Evolutionary conservation across 257 asterid species (phyloP).

Genomic region (Solanum okadae): DNA sequence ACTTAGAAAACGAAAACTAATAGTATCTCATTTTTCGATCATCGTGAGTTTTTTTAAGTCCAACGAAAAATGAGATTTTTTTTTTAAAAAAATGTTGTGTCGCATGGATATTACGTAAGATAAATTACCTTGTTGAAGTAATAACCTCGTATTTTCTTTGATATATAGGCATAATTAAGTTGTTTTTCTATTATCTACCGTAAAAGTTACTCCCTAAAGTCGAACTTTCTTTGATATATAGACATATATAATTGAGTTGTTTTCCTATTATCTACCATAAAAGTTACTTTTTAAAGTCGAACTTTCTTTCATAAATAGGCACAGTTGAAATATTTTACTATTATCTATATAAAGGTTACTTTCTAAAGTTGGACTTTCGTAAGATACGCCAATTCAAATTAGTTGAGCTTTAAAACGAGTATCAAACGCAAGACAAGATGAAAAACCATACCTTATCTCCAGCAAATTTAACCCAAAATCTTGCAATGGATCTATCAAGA

Average conservation of each 20-base stretch:
- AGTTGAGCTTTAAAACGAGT: neutral
- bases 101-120: neutral
- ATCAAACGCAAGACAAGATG: neutral
- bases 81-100: neutral
- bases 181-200: neutral
- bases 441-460: neutral
- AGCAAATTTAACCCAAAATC: constrained; percentile 6
- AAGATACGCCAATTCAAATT: neutral
- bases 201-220: neutral
- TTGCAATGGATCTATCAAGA: neutral
- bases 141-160: neutral
- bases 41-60: neutral
- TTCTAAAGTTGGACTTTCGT: neutral
- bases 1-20: neutral
- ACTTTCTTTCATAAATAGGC: neutral
- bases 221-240: too few relatives aligned
- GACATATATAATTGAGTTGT: neutral
- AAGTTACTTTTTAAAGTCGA: too few relatives aligned
- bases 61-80: neutral
- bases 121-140: neutral
- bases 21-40: neutral
- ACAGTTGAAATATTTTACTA: neutral
- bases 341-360: neutral
- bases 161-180: neutral
- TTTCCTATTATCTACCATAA: too few relatives aligned